These are phyloP conservation scores for Metarhizium guizhouense DNA, from an alignment of 2,329 filamentous ascomycete genomes.

Conservation along the genomic window DNA sequence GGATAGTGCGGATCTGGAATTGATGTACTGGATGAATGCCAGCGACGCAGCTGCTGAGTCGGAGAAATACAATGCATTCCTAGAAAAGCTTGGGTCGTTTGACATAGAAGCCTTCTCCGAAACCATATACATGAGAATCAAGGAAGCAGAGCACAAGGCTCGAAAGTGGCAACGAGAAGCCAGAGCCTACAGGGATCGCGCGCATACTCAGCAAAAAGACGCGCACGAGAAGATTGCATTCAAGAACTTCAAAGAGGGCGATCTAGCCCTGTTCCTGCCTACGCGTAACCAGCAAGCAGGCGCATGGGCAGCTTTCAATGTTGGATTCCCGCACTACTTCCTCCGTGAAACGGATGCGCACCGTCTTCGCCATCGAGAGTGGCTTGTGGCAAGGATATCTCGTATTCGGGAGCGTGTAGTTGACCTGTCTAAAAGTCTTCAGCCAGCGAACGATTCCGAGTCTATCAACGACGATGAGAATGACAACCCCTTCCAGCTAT, in stretches of 20 bases:
- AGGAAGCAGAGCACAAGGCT: slow-evolving; percentile 86
- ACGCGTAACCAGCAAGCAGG: slow-evolving; percentile 90
- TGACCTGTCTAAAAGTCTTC: slow-evolving; percentile 73
- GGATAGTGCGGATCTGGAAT: slow-evolving; percentile 58
- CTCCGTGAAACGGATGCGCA: slow-evolving; percentile 87
- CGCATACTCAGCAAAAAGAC: slow-evolving; percentile 71
- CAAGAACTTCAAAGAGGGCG: slow-evolving; percentile 90
- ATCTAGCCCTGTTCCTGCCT: slow-evolving; percentile 86
- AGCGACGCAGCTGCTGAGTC: slow-evolving; percentile 57
- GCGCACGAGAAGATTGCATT: slow-evolving; percentile 95
- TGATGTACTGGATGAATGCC: slow-evolving; percentile 76
- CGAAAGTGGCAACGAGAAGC: slow-evolving; percentile 91
- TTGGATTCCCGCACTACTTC: slow-evolving; percentile 95
- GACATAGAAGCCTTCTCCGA: slow-evolving; percentile 80
- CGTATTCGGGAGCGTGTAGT: slow-evolving; percentile 90
- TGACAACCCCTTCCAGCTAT: slow-evolving; percentile 94
- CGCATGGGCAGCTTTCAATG: slow-evolving; percentile 97
- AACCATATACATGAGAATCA: slow-evolving; percentile 77
- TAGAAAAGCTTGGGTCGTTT: slow-evolving; percentile 66
- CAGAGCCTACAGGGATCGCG: slow-evolving; percentile 77
- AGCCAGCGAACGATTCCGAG: slow-evolving; percentile 39
- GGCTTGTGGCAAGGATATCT: slow-evolving; percentile 90
- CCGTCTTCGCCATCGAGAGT: slow-evolving; percentile 68
- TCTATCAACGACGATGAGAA: slow-evolving; percentile 60
- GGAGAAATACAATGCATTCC: slow-evolving; percentile 64